Base-by-base conservation (phyloP, 495 filamentous ascomycete species). In the Trypethelium eluteriae region DNA sequence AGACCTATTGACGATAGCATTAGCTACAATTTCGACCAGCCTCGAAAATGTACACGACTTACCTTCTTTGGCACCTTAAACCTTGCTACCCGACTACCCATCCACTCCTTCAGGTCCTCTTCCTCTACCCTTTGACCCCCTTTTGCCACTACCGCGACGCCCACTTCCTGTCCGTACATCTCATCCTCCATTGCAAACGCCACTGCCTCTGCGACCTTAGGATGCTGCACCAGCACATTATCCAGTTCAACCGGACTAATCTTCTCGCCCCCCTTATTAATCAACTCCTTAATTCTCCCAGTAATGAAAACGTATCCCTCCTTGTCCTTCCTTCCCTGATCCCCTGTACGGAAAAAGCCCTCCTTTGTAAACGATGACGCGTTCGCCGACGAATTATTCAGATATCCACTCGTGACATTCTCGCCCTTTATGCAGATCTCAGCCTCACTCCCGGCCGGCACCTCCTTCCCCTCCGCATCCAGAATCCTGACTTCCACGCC, bases 21-120 rank as follows among this genome's bases (percentile, higher is more conserved):
- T 34, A 63, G 41, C 32, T 39, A 18, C 14, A 1, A 0, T 56
- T 47, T 9, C 25, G 5, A 47, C 11, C 32, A 50, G 50, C 7
- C 6, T 14, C 41, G n/a, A 53, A 11, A 18, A 25, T 14, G 18
- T 1, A 53, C 5, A 14, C 12, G n/a, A 70, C 79, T 69, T 76
- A 89, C 88, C 83, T 89, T 85, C 78, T 90, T 91, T 0, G 91
- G 90, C n/a, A 91, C 81, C 81, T 95, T 95, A 72, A 92, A 93
- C 75, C 87, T 89, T 38, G 87, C 87, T 72, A 91, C 72, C 74
- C 81, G 87, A 44, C 87, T 81, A 0, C 75, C 81, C 56, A 91
- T 81, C 84, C 86, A 93, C 36, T 70, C 71, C 76, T 81, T 88
- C 70, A 95, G 67, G 67, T 89, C 86, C 2, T 82, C 79, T 39